Evolutionary conservation across 495 filamentous ascomycete genomes (phyloP).

Genomic region (Hamigera avellanea): DNA sequence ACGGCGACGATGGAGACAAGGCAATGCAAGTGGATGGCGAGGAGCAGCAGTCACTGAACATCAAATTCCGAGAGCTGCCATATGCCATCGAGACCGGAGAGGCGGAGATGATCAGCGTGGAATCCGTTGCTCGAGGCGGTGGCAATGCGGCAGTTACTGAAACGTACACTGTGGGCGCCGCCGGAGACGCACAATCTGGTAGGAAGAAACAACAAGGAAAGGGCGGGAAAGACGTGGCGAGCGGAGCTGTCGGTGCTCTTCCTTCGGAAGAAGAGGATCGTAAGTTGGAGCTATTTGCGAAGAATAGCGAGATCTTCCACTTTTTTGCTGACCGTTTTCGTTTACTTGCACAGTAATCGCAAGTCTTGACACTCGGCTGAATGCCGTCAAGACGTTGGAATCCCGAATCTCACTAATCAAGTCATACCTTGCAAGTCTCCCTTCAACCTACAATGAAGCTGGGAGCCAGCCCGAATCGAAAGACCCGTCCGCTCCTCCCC

Average conservation of each 20-base stretch:
- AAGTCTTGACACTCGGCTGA: conserved; percentile 71
- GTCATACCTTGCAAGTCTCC: conserved; percentile 65
- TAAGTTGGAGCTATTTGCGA: conserved; percentile 18
- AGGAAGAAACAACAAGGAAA: conserved; percentile 27
- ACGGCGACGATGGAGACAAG: conserved; percentile 44
- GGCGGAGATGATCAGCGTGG: conserved; percentile 93
- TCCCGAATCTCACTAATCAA: conserved; percentile 72
- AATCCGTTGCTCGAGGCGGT: conserved; percentile 75
- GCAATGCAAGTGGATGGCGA: conserved; percentile 66
- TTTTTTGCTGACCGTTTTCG: not conserved
- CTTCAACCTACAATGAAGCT: conserved; percentile 36
- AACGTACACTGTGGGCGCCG: conserved; percentile 3
- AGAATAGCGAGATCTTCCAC: not conserved
- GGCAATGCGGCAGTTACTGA: conserved; percentile 62
- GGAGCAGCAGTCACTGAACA: conserved; percentile 30
- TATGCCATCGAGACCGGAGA: conserved; percentile 88
- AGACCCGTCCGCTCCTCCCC: conserved; percentile 8
- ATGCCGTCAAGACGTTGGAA: conserved; percentile 86
- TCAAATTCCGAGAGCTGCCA: conserved; percentile 72
- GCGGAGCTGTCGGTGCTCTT: conserved; percentile 27
- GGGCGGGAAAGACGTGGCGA: conserved; percentile 12
- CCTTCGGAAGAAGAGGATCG: conserved; percentile 69
- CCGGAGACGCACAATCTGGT: conserved; percentile 3
- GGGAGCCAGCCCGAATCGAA: conserved; percentile 3
- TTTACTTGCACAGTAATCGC: conserved; percentile 40